Base-by-base conservation (phyloP, 106 monocot genomes). In the Allium fistulosum region DNA sequence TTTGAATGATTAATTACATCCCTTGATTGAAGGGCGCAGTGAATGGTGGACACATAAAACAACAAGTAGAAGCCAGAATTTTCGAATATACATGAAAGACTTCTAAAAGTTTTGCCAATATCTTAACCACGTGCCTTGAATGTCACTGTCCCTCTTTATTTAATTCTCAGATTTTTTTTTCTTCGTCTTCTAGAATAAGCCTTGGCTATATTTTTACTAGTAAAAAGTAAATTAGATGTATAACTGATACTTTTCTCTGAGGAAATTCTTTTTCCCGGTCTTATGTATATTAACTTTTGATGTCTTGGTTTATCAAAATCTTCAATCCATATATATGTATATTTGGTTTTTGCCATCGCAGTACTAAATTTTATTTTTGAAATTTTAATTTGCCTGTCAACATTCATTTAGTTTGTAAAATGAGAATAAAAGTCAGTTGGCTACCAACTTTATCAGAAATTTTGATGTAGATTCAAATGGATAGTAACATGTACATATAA, bases 371-470 rank as follows among this genome's bases (percentile, higher is more conserved):
- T 22, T 22, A 22, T 22, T 1, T 22, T 22, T 22, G 22, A 22
- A 22, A 22, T 22, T 22, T 22, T 22, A 22, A 55, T 55, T 55
- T 12, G 13, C 11, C 0, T 5, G 9, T 53, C 52, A 53, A 53
- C 9, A 53, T 13, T 10, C 9, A 53, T 10, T 10, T 10, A 10
- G 52, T 18, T 26, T 22, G 26, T 62, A 12, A 45, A 1, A 12
- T 11, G 45, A 62, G 26, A 15, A 63, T n/a, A 63, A 63, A 63
- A 55, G 53, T 49, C 7, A 49, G 48, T 64, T 64, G 64, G 64
- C 64, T 64, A 49, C 64, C 64, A 64, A 64, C 64, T 45, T 49
- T 8, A 64, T 45, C 64, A 64, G 64, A 64, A 64, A n/a, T 8
- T 17, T 17, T 48, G 48, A 64, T 64, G 46, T 37, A 16, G n/a